Evolutionary conservation across 257 asterid species (phyloP).

Genomic region (Scutellaria galericulata): DNA sequence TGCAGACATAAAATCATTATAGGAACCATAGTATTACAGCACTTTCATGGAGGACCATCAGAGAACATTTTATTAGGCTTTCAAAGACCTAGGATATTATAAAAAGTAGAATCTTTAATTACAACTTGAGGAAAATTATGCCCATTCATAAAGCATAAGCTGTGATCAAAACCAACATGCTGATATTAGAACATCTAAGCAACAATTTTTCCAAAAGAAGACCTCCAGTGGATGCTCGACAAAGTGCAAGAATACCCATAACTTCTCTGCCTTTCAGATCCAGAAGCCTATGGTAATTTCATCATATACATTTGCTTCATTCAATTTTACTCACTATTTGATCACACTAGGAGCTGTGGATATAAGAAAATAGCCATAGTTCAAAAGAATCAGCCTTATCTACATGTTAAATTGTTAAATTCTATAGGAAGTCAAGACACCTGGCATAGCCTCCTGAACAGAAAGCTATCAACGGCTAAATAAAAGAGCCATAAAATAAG

Average conservation of each 20-base stretch:
- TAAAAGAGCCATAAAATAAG: neutral
- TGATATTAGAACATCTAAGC: neutral
- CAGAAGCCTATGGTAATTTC: slow-evolving; percentile 6
- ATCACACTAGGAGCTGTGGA: slow-evolving; percentile 1
- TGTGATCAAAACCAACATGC: neutral
- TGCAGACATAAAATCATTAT: slow-evolving; percentile 34
- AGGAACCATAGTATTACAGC: neutral
- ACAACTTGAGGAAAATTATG: neutral
- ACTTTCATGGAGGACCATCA: neutral
- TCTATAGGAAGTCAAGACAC: too few species aligned
- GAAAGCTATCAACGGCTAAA: too few species aligned
- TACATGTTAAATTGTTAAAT: too few species aligned
- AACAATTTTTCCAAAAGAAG: slow-evolving; percentile 3
- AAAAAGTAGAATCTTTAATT: too few species aligned
- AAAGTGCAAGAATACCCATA: neutral
- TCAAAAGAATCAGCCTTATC: too few species aligned
- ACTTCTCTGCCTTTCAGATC: neutral
- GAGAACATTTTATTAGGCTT: neutral
- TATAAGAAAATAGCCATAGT: too few species aligned
- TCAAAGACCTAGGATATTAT: neutral
- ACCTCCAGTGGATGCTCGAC: neutral
- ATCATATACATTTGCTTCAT: neutral
- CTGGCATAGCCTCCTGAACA: too few species aligned
- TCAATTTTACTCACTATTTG: neutral
- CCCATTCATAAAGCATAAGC: neutral